Evolutionary conservation across 1,284 basidiomycete genomes (phyloP).

Genomic region (Exobasidium rhododendri): DNA sequence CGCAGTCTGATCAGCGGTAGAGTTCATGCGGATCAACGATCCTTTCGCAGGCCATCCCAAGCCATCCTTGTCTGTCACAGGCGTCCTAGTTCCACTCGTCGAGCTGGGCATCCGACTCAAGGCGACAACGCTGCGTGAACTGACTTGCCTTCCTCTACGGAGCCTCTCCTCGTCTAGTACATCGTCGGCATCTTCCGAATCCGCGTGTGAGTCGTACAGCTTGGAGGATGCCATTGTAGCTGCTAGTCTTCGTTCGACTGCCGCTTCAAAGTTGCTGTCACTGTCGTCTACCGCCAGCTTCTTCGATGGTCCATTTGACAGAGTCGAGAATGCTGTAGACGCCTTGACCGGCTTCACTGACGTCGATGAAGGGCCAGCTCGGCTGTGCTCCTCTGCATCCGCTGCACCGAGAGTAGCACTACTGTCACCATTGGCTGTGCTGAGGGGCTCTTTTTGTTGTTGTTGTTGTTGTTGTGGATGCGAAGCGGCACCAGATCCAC

Average conservation of each 20-base stretch:
- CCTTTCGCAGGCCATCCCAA: constrained; percentile 52
- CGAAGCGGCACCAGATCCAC: constrained; percentile 1
- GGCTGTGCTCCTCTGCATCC: not conserved
- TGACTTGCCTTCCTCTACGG: not conserved
- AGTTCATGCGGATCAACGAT: constrained; percentile 42
- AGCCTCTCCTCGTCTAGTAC: not conserved
- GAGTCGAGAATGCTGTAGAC: not conserved
- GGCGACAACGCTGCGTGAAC: not conserved
- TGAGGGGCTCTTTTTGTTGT: not conserved
- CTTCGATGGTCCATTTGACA: not conserved
- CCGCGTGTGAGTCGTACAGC: not conserved
- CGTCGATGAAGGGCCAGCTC: not conserved
- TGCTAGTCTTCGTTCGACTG: not conserved
- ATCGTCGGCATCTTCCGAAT: not conserved
- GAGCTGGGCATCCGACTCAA: constrained; percentile 16
- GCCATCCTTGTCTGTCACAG: constrained; percentile 50
- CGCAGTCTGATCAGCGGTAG: constrained; percentile 37
- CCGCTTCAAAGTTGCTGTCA: not conserved
- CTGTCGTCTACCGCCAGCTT: not conserved
- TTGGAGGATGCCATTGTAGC: not conserved
- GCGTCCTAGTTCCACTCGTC: constrained; percentile 29
- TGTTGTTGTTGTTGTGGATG: constrained; percentile 2
- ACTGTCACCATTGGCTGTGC: not conserved
- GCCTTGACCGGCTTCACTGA: not conserved
- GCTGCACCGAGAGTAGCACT: not conserved